phyloP scores from a whole-genome alignment of 2,329 filamentous ascomycete genomes.

The Phaeosphaeria sp. region DNA sequence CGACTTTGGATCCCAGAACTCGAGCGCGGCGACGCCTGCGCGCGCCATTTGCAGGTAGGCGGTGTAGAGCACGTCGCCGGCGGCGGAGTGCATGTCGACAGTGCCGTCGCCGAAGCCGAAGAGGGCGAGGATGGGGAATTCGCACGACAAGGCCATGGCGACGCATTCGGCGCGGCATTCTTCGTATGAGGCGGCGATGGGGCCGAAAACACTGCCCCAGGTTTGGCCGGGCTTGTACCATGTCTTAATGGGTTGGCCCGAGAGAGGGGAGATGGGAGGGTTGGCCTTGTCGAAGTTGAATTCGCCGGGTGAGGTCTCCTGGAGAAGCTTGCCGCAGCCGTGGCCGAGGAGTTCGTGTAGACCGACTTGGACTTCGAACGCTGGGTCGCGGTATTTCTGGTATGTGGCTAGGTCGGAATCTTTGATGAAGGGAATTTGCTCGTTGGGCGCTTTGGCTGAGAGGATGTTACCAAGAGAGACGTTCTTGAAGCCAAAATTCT shows the following conservation, averaged over 20 bases:
- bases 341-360: constrained; percentile 90
- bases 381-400: constrained; percentile 80
- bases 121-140: constrained; percentile 86
- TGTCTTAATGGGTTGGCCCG: constrained; percentile 75
- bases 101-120: constrained; percentile 88
- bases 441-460: constrained; percentile 87
- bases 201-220: constrained; percentile 91
- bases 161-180: constrained; percentile 95
- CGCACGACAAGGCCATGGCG: constrained; percentile 88
- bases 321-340: constrained; percentile 90
- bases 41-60: constrained; percentile 94
- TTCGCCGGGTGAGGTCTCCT: constrained; percentile 80
- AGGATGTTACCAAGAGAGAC: constrained; percentile 93
- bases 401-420: constrained; percentile 79
- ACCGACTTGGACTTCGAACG: constrained; percentile 95
- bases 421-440: constrained; percentile 89
- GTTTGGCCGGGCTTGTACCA: constrained; percentile 97
- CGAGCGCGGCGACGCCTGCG: constrained; percentile 85
- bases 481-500: constrained; percentile 89
- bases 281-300: constrained; percentile 89
- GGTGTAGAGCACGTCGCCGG: constrained; percentile 86
- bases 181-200: constrained; percentile 87
- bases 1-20: constrained; percentile 93
- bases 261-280: constrained; percentile 82
- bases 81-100: constrained; percentile 74